Evolutionary conservation across 805 yeast species (phyloP), one percentile per base, ranked within the genome.

Genomic region (Metschnikowia gelsemii): DNA sequence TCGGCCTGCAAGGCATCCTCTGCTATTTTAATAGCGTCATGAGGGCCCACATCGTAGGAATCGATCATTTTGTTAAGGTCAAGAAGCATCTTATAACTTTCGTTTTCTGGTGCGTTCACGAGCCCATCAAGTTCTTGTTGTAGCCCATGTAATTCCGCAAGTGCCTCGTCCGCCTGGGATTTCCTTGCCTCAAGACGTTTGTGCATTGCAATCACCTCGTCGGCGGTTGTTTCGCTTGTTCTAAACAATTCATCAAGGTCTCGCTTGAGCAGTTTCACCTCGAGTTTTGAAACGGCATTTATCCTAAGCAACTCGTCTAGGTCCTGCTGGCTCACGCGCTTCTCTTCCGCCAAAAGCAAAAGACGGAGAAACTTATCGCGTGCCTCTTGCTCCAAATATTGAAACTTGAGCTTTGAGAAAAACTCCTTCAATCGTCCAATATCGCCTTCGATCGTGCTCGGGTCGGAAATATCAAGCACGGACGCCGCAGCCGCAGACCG

Each of bases 361-460:
- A 68, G 64, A 26, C 84, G 62, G 26, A 84, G 62, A 58, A 84
- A 84, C 57, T 77, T 75, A 49, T 82, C 86, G 47, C 84, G 76
- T 3, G 88, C 74, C 47, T 82, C 89, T 52, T 82, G 85, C 56
- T 84, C 91, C 30, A 82, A 57, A 54, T 80, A 84, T 42, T 80
- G 74, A 47, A 81, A 81, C 51, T 81, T 80, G 30, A 83, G 63
- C 43, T 81, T 73, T 13, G 75, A 72, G 44, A 76, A 75, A 19
- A 72, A 54, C 47, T 70, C 70, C 43, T 67, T 65, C 42, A 68
- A 68, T 30, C 56, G 51, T 13, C 54, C 42, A 7, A 73, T 57
- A 22, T 58, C 60, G n/a, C 71, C 69, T 7, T 41, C 39, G 18
- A 52, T 49, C n/a, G 39, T 19, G 6, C 23, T 28, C 3, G 55